Base-by-base conservation (phyloP, 495 filamentous ascomycete species). In the Lasiosphaeria hispida region DNA sequence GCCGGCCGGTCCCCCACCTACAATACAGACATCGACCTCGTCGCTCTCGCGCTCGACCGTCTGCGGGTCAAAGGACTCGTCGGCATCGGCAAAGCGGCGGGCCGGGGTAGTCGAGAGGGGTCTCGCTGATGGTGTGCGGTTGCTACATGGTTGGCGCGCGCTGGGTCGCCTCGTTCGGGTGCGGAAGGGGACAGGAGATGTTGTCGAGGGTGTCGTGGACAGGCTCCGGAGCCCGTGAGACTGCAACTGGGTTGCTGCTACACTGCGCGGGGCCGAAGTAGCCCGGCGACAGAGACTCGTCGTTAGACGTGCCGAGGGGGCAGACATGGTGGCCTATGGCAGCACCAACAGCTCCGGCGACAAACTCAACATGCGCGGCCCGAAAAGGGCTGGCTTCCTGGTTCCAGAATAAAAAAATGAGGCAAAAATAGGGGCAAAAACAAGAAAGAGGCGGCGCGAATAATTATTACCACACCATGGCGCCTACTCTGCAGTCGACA, bases 1-100 rank as follows among this genome's bases (percentile, higher is more conserved):
- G 58, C 94, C 94, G 50, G 94, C 90, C 45, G 94, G 94, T 34
- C 94, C 92, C 66, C 93, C 94, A 65, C 94, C 94, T 38, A 99
- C 84, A 70, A 99, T 97, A 67, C 91, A 96, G 9, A 97, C 93
- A 74, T 97, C 94, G 17, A 97, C 94, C 70, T 96, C 75, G 63
- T 97, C 94, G 51, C 82, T 88, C 73, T 97, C 94, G 55, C 94
- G 85, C 47, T 96, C 91, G 51, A 89, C 73, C 58, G 82, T 77
- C 36, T 77, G 77, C 7, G 87, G 87, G 68, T 96, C 89, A 59
- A 92, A 91, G 44, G 77, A 64, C 9, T 87, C 86, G 56, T 88
- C 78, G 41, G 45, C 68, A 42, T 76, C 62, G 56, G 79, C 77
- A 36, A 49, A 79, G 73, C 41, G 83, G 48, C 83, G 72, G 81